Conservation (phyloP, 306 rosid genomes). For the Fagus crenata region DNA sequence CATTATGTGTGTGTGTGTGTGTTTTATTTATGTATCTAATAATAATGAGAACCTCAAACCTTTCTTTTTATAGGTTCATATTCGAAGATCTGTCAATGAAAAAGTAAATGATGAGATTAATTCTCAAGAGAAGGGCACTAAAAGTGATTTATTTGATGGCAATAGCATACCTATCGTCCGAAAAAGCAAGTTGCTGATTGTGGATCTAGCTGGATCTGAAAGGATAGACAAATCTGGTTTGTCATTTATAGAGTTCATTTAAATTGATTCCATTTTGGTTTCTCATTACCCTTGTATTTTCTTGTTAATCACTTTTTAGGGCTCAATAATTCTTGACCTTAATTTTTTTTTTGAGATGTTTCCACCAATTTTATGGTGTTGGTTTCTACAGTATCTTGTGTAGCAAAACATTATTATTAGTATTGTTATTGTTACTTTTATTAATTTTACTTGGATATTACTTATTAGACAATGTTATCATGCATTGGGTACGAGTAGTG, state of each 20-base stretch:
- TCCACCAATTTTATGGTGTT: not conserved
- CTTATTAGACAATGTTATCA: not conserved
- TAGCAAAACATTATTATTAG: not conserved
- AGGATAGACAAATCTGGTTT: slow-evolving; percentile 71
- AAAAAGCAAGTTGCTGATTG: slow-evolving; percentile 68
- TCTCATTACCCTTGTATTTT: not conserved
- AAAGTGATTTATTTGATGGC: slow-evolving; percentile 27
- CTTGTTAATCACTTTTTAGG: not conserved
- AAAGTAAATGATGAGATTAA: slow-evolving; percentile 29
- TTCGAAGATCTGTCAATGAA: slow-evolving; percentile 51
- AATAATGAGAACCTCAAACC: not conserved
- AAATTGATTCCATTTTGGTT: not conserved
- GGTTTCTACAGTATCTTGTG: not conserved
- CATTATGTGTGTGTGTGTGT: not conserved
- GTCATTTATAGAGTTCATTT: slow-evolving; percentile 17
- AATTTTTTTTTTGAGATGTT: not conserved
- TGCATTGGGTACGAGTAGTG: not conserved
- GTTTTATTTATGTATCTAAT: not conserved
- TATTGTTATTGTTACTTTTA: not conserved
- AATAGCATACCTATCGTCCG: slow-evolving; percentile 48
- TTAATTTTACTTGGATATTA: not conserved
- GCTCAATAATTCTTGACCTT: not conserved
- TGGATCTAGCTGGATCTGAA: slow-evolving; percentile 81
- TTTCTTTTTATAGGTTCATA: slow-evolving; percentile 43
- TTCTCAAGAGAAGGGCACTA: slow-evolving; percentile 35